Evolutionary conservation across 805 yeast species (phyloP).

Genomic region (Saccharomycodes ludwigii): DNA sequence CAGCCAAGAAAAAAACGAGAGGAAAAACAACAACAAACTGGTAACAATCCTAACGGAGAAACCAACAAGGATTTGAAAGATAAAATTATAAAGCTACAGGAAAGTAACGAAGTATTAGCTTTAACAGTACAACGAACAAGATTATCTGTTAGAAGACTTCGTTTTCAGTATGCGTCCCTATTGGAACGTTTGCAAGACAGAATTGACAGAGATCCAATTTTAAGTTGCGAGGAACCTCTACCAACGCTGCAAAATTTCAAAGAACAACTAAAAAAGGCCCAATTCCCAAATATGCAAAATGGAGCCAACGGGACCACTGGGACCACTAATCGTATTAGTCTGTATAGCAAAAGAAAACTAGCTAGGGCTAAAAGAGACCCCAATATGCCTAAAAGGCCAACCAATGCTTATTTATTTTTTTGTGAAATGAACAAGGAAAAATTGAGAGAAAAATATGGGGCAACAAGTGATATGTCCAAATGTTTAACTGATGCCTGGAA

Average conservation of each 20-base stretch:
- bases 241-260: slow-evolving; percentile 20
- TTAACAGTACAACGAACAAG: slow-evolving; percentile 69
- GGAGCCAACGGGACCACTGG: slow-evolving; percentile 13
- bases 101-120: slow-evolving; percentile 62
- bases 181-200: slow-evolving; percentile 66
- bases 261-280: slow-evolving; percentile 11
- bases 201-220: slow-evolving; percentile 24
- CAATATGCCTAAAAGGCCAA: slow-evolving; percentile 75
- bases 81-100: slow-evolving; percentile 61
- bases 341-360: slow-evolving; percentile 12
- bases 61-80: slow-evolving; percentile 51
- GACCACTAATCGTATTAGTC: slow-evolving; percentile 12
- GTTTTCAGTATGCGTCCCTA: slow-evolving; percentile 71
- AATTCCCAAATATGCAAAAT: slow-evolving; percentile 3
- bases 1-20: too few species aligned
- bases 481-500: slow-evolving; percentile 85
- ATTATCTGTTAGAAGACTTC: slow-evolving; percentile 59
- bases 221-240: slow-evolving; percentile 18
- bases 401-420: slow-evolving; percentile 77
- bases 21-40: too few species aligned
- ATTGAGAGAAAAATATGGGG: slow-evolving; percentile 45
- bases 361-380: slow-evolving; percentile 50
- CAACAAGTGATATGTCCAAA: slow-evolving; percentile 53
- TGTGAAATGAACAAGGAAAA: slow-evolving; percentile 79
- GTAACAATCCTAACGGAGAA: too few species aligned